Base-by-base conservation (phyloP, 345 rosid species). In the Ceriops decandra region DNA sequence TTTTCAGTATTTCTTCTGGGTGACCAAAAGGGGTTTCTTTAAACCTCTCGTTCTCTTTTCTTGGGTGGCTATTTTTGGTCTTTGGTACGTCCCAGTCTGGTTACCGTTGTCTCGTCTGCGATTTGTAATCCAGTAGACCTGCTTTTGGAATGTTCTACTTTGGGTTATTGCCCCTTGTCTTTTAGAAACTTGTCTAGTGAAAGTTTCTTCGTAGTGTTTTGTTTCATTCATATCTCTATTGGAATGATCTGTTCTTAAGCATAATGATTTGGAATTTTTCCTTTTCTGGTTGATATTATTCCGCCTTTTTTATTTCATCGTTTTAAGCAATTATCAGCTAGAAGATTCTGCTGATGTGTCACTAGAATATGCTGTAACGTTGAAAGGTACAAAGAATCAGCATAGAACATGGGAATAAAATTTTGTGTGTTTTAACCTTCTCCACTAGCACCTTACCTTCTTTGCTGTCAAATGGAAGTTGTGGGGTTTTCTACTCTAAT, bases 121-220 rank as follows among this genome's bases (percentile, higher is more conserved):
- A 74, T 76, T 58, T 66, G 66, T 51, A 54, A 58, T 71, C 74
- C 58, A 49, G n/a, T 71, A 17, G 66, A 65, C 64, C 76, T 68
- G 70, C 42, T 76, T 86, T 87, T 90, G 95, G 96, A 84, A 63
- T 64, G 73, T 72, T 87, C 73, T 68, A 81, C 79, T 82, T 85
- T 88, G 88, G 92, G 71, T 85, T 82, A 72, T 85, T 86, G 84
- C 76, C 74, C 56, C 60, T 89, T 84, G 93, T 85, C 88, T 71
- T 32, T 60, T 72, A 80, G 89, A 86, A 81, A 85, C 87, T 42
- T 42, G 17, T 42, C 76, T 28, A 68, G 82, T 68, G 52, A 74
- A 75, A 82, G 83, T 65, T 62, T 74, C 74, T 80, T 73, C 78
- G 77, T 76, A 52, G 74, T 72, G 60, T 67, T 77, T 82, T 83